Percentiles rank a stretch among this genome's conserved stretches.
Evolutionary conservation across 148 eudicot genomes (phyloP).

Genomic region (Chenopodium quinoa): DNA sequence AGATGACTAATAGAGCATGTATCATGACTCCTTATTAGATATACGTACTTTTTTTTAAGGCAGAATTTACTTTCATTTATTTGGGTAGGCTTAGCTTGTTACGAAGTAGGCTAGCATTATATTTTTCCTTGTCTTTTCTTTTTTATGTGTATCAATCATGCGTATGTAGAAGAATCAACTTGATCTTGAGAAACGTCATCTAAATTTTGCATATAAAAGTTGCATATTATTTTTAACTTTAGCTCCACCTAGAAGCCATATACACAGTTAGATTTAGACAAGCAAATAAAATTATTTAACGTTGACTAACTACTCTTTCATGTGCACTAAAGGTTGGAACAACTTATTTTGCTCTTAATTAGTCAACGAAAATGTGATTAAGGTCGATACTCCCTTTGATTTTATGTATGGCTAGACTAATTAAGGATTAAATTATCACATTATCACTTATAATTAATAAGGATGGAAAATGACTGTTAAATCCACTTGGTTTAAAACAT

Average conservation of each 20-base stretch:
- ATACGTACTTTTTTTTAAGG: too few relatives aligned
- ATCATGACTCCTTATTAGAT: too few relatives aligned
- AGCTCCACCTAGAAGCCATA: not conserved
- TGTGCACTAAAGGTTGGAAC: constrained; percentile 8
- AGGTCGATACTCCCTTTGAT: constrained; percentile 12
- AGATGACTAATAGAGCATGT: too few relatives aligned
- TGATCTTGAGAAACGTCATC: not conserved
- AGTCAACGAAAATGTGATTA: constrained; percentile 2
- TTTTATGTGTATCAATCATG: too few relatives aligned
- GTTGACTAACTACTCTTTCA: constrained; percentile 15
- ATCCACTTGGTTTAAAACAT: not conserved
- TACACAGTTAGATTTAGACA: not conserved
- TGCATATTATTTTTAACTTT: not conserved
- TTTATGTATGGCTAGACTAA: not conserved
- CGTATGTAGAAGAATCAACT: not conserved
- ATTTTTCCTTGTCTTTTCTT: too few relatives aligned
- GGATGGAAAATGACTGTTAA: not conserved
- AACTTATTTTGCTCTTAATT: not conserved
- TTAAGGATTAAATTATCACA: not conserved
- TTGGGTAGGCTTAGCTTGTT: too few relatives aligned
- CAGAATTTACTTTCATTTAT: too few relatives aligned
- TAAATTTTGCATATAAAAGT: not conserved
- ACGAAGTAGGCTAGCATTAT: too few relatives aligned
- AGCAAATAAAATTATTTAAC: not conserved
- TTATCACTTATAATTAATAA: not conserved